Evolutionary conservation across 1,284 basidiomycete species (phyloP).

Genomic region (Puccinia hordei): DNA sequence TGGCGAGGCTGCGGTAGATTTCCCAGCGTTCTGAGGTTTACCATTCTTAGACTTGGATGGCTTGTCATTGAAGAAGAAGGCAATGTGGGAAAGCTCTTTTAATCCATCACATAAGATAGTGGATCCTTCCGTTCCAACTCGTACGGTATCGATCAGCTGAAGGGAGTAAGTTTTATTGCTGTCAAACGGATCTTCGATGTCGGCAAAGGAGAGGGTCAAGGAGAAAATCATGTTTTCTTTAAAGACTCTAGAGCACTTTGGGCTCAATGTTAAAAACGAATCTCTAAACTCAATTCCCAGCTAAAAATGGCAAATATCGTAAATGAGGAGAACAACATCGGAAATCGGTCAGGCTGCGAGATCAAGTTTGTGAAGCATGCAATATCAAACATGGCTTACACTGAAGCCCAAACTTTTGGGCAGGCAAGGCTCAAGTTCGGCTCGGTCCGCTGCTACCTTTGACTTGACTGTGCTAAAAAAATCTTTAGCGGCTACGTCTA

Average conservation of each 20-base stretch:
- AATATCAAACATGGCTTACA: slow-evolving; percentile 61
- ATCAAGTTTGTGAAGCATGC: not conserved
- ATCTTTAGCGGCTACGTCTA: slow-evolving; percentile 76
- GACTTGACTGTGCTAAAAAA: slow-evolving; percentile 76
- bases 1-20: slow-evolving; percentile 8
- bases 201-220: slow-evolving; percentile 79
- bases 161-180: slow-evolving; percentile 79
- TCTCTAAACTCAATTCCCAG: slow-evolving; percentile 80
- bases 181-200: slow-evolving; percentile 71
- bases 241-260: slow-evolving; percentile 75
- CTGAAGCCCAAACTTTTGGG: slow-evolving; percentile 89
- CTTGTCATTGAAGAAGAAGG: slow-evolving; percentile 71
- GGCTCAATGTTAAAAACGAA: slow-evolving; percentile 75
- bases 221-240: slow-evolving; percentile 82
- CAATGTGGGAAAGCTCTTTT: slow-evolving; percentile 78
- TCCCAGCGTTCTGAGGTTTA: not conserved
- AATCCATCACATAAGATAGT: slow-evolving; percentile 78
- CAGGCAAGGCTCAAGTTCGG: slow-evolving; percentile 78
- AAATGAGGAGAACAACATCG: not conserved
- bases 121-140: slow-evolving; percentile 71
- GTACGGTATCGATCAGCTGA: slow-evolving; percentile 86
- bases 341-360: not conserved
- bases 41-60: slow-evolving; percentile 63
- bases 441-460: slow-evolving; percentile 74
- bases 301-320: not conserved